Base-by-base conservation (phyloP, 805 yeast species). In the Metschnikowia chrysomelidarum region DNA sequence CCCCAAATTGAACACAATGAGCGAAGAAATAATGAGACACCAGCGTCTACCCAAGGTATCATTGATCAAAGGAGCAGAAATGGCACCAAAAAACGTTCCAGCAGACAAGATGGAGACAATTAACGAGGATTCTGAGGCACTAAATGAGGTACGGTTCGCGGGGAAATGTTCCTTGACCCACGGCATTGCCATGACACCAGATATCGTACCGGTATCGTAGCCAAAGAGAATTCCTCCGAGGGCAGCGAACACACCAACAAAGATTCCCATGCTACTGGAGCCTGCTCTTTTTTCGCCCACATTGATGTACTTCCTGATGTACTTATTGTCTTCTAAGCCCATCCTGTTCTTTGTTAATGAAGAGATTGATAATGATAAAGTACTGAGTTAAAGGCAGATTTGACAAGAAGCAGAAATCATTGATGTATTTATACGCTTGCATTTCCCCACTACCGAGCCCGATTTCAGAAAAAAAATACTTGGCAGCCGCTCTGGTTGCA, bases 211-310 rank as follows among this genome's bases (percentile, higher is more conserved):
- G 21, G 70, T 63, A 46, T 65, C 71, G 51, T 62, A 65, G 25
- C 71, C 71, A 47, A 50, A 65, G 39, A 64, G 62, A 34, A 64
- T 46, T 50, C 70, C 70, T 43, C 69, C 71, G 36, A 62, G 54
- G 38, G 69, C 67, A 28, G 69, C 70, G 42, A 62, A 64, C 23
- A 54, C 50, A 43, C 69, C 69, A 18, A 64, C 66, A 31, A 59
- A 46, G 51, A 63, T 60, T 30, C 66, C 66, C 67, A 64, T 64
- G 27, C 58, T 30, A 46, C 69, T 55, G 36, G 69, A 63, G 12
- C 70, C 78, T 34, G 71, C 70, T 36, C 59, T 62, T 53, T 69
- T 71, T 29, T 70, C 73, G 24, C 72, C 76, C 16, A 67, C 59
- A 29, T 70, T 66, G 50, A 69, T 56, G 49, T 51, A 67, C 38